Evolutionary conservation across 495 filamentous ascomycete species (phyloP).

Genomic region (Penicillium parvum): DNA sequence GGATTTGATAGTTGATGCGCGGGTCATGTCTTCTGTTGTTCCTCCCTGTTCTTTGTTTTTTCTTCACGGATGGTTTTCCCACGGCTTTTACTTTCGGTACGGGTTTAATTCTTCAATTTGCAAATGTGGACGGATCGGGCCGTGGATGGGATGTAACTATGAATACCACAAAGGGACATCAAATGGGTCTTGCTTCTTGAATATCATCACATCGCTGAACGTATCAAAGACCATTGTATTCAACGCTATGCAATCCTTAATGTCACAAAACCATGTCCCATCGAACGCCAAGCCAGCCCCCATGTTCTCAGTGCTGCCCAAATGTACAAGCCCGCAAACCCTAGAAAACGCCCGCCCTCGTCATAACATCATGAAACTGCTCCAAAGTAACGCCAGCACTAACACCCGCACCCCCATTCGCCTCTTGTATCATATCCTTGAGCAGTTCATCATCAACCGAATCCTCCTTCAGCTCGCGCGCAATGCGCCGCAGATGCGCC

Average conservation of each 20-base stretch:
- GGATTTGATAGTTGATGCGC: constrained; percentile 28
- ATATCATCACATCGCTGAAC: neutral
- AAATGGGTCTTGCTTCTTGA: constrained; percentile 6
- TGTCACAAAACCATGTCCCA: neutral
- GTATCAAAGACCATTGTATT: neutral
- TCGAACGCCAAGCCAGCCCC: constrained; percentile 8
- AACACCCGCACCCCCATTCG: constrained; percentile 73
- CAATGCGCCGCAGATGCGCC: constrained; percentile 69
- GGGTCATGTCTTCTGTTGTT: constrained; percentile 25
- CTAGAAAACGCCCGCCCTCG: constrained; percentile 73
- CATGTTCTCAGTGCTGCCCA: neutral
- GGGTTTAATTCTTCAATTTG: constrained; percentile 16
- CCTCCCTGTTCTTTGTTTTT: constrained; percentile 11
- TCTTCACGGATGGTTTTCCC: constrained; percentile 9
- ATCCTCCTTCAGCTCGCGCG: constrained; percentile 72
- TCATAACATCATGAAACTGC: constrained; percentile 85
- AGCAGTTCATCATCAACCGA: constrained; percentile 72
- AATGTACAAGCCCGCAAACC: neutral
- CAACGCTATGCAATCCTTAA: constrained; percentile 17
- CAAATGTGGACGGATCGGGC: constrained; percentile 3
- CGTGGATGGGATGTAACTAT: constrained; percentile 26
- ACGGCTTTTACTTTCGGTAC: constrained; percentile 3
- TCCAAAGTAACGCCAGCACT: constrained; percentile 66
- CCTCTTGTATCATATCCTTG: constrained; percentile 89
- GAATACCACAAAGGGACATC: constrained; percentile 11